phyloP scores from a whole-genome alignment of 75 land plant genomes.

The Azolla pinnata region DNA sequence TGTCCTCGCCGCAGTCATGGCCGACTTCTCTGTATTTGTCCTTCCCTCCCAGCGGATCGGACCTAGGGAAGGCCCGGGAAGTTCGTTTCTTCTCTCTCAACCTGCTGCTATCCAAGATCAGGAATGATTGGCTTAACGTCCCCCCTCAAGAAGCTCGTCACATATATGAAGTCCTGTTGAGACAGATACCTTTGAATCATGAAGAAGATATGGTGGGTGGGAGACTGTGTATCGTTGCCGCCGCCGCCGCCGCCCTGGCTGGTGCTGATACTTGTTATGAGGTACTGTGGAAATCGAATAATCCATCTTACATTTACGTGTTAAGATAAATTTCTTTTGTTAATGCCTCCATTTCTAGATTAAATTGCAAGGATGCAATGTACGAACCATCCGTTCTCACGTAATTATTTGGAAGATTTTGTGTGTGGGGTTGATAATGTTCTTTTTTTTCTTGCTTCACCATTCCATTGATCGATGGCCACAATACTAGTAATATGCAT shows the following conservation, averaged over 20 bases:
- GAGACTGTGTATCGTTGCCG: constrained; percentile 13
- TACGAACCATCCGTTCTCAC: no score
- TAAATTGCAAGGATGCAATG: no score
- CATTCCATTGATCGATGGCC: no score
- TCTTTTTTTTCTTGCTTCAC: no score
- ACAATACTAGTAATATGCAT: no score
- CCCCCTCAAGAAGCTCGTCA: constrained; percentile 11
- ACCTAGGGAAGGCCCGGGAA: constrained; percentile 3
- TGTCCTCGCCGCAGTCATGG: constrained; percentile 11
- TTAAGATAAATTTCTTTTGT: no score
- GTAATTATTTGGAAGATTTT: no score
- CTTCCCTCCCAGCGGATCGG: constrained; percentile 15
- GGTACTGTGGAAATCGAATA: no score
- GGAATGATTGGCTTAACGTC: constrained; percentile 20
- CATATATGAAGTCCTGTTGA: constrained; percentile 14
- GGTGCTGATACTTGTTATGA: constrained; percentile 18
- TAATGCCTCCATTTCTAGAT: no score
- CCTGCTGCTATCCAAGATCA: constrained; percentile 17
- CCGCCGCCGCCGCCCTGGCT: constrained; percentile 18
- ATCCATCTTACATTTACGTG: no score
- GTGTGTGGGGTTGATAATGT: no score
- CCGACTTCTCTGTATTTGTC: constrained; percentile 15
- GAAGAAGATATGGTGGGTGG: constrained; percentile 1
- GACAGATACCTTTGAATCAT: constrained; percentile 10
- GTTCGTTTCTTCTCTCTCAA: constrained; percentile 23